Percentiles rank a stretch among this genome's conserved stretches.
phyloP scores from a whole-genome alignment of 352 stramenopile species.

The Phytophthora pluvialis region DNA sequence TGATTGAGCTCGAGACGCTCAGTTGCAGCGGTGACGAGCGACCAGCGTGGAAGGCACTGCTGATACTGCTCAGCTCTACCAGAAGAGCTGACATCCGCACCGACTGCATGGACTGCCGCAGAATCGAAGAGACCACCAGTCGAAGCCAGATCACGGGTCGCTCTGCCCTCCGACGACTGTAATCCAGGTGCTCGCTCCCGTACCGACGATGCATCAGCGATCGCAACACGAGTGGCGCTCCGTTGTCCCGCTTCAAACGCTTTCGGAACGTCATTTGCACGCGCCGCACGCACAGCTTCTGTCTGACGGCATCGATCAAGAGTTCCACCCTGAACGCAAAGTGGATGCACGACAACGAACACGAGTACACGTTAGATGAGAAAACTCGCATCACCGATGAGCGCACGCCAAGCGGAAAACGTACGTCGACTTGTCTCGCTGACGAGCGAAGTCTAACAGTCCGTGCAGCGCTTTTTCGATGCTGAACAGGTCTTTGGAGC shows the following conservation, averaged over 20 bases:
- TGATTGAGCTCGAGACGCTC: constrained; percentile 40
- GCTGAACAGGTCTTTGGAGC: constrained; percentile 60
- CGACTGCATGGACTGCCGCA: constrained; percentile 49
- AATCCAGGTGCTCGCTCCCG: constrained; percentile 35
- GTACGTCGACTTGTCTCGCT: constrained; percentile 65
- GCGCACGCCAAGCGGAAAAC: constrained; percentile 2
- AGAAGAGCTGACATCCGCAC: constrained; percentile 42
- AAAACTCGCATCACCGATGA: not conserved
- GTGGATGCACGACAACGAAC: not conserved
- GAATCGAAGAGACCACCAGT: constrained; percentile 62
- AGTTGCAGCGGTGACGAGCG: constrained; percentile 25
- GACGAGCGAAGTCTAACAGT: constrained; percentile 70
- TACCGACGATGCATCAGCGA: constrained; percentile 76
- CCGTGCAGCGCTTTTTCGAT: constrained; percentile 73
- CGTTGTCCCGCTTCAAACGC: constrained; percentile 66
- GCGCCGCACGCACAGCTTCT: constrained; percentile 74
- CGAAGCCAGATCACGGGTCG: constrained; percentile 66
- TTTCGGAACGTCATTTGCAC: constrained; percentile 77
- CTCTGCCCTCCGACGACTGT: constrained; percentile 42
- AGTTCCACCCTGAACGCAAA: constrained; percentile 69
- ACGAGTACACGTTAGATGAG: constrained; percentile 4
- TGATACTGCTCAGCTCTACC: constrained; percentile 55
- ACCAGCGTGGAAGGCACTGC: constrained; percentile 36
- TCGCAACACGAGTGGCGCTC: constrained; percentile 77
- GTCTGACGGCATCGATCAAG: constrained; percentile 69